phyloP scores from a whole-genome alignment of 139 green algal species.

The Marvania coccoides region DNA sequence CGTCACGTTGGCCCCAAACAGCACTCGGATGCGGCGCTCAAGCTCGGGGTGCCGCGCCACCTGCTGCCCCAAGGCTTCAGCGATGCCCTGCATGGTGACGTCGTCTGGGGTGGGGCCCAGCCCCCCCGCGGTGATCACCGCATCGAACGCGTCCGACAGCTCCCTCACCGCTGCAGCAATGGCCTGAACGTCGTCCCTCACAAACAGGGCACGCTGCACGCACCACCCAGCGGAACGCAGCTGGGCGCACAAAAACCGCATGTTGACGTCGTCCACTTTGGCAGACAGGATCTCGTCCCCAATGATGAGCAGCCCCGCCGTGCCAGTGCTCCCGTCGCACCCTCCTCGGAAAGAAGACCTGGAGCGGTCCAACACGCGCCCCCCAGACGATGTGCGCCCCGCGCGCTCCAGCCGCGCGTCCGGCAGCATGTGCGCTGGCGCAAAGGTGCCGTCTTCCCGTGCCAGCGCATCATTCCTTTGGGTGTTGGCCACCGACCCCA shows the following conservation, averaged over 20 bases:
- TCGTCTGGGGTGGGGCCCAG: constrained; percentile 24
- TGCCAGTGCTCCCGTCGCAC: background rate
- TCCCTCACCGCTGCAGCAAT: constrained; percentile 39
- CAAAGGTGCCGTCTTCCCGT: constrained; percentile 60
- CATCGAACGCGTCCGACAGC: background rate
- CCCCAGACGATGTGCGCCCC: constrained; percentile 24
- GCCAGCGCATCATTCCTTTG: constrained; percentile 62
- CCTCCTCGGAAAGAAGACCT: background rate
- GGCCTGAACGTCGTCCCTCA: constrained; percentile 58
- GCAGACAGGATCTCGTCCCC: constrained; percentile 49
- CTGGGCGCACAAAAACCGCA: constrained; percentile 61
- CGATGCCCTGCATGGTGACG: constrained; percentile 46
- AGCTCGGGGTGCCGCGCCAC: constrained; percentile 34
- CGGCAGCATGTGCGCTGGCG: constrained; percentile 65
- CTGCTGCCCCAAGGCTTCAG: constrained; percentile 27
- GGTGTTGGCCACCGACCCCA: constrained; percentile 66
- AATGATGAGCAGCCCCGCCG: constrained; percentile 25
- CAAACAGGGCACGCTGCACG: constrained; percentile 45
- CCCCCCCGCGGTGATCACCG: constrained; percentile 37
- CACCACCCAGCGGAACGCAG: constrained; percentile 38
- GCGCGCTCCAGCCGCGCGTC: constrained; percentile 68
- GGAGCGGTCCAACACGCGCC: background rate
- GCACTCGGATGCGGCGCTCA: constrained; percentile 41
- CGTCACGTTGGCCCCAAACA: constrained; percentile 63
- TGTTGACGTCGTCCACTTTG: constrained; percentile 70